Evolutionary conservation across 2,329 filamentous ascomycete genomes (phyloP).

Genomic region (Sporothrix variecibatus): DNA sequence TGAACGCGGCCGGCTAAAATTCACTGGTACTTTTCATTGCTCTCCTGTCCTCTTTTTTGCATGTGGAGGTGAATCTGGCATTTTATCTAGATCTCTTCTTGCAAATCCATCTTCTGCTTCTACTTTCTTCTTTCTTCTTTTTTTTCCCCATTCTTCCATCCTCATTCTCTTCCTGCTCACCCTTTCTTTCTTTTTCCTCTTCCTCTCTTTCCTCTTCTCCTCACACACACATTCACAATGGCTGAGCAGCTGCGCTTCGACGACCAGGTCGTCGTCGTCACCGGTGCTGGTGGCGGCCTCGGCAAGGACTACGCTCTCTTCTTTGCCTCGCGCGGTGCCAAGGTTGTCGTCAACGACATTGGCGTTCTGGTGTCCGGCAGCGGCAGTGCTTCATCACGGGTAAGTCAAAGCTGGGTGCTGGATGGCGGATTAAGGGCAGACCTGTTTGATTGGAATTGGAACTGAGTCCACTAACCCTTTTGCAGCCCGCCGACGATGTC

Average conservation of each 20-base stretch:
- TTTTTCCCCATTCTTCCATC: not conserved
- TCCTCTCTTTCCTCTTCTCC: constrained; percentile 4
- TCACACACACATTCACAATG: constrained; percentile 46
- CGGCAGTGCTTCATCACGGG: constrained; percentile 21
- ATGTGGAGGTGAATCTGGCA: constrained; percentile 25
- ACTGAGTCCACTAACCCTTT: not conserved
- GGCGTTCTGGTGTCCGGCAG: constrained; percentile 63
- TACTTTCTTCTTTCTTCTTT: constrained; percentile 11
- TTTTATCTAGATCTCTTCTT: not conserved
- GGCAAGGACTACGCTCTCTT: constrained; percentile 84
- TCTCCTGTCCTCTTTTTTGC: constrained; percentile 19
- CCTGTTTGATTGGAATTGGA: not conserved
- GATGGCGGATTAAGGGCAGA: not conserved
- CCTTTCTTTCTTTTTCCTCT: not conserved
- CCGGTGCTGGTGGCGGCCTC: constrained; percentile 79
- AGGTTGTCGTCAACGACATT: constrained; percentile 86
- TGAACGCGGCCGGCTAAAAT: constrained; percentile 17
- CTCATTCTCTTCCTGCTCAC: not conserved
- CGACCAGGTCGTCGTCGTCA: constrained; percentile 86
- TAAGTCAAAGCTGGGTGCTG: constrained; percentile 4
- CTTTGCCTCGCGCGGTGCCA: constrained; percentile 82
- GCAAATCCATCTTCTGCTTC: not conserved
- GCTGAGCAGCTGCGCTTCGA: constrained; percentile 73
- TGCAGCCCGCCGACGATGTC: constrained; percentile 76
- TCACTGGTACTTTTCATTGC: constrained; percentile 6